phyloP scores from a whole-genome alignment of 345 rosid species.

The Lumnitzera racemosa region DNA sequence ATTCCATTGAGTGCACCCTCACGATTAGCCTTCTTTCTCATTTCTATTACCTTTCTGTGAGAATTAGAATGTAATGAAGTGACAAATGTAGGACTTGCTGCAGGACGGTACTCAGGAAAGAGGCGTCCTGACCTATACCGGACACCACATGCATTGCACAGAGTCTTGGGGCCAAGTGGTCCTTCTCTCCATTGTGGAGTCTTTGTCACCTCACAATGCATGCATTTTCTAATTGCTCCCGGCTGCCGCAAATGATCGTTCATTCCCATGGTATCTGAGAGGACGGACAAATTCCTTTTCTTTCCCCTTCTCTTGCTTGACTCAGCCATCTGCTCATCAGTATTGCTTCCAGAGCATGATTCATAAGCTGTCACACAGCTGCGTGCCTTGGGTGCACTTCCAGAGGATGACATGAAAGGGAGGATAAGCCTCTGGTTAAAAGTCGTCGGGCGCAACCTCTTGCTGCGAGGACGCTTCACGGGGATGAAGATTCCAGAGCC shows the following conservation, averaged over 20 bases:
- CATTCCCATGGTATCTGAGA: constrained; percentile 21
- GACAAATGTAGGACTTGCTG: constrained; percentile 73
- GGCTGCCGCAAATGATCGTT: constrained; percentile 15
- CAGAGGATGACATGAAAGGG: constrained; percentile 9
- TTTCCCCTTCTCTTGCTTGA: constrained; percentile 32
- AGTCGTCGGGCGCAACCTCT: constrained; percentile 40
- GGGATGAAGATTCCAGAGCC: constrained; percentile 23
- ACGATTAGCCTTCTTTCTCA: constrained; percentile 44
- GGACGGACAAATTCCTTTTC: constrained; percentile 22
- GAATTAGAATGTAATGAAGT: constrained; percentile 68
- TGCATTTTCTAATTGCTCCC: constrained; percentile 42
- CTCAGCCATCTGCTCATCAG: constrained; percentile 16
- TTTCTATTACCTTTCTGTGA: constrained; percentile 72
- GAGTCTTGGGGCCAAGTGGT: constrained; percentile 84
- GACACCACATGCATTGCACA: constrained; percentile 93
- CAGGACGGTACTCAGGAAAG: constrained; percentile 84
- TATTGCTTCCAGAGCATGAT: constrained; percentile 29
- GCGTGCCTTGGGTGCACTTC: constrained; percentile 13
- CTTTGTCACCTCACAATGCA: constrained; percentile 63
- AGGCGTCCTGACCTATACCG: constrained; percentile 87
- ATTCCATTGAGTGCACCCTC: background rate
- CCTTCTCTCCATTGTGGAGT: constrained; percentile 99
- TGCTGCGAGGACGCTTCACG: constrained; percentile 70
- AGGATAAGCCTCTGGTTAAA: constrained; percentile 14
- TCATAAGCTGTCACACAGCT: constrained; percentile 16